Conservation (phyloP, 805 yeast genomes). For the Spencermartinsiella europaea region DNA sequence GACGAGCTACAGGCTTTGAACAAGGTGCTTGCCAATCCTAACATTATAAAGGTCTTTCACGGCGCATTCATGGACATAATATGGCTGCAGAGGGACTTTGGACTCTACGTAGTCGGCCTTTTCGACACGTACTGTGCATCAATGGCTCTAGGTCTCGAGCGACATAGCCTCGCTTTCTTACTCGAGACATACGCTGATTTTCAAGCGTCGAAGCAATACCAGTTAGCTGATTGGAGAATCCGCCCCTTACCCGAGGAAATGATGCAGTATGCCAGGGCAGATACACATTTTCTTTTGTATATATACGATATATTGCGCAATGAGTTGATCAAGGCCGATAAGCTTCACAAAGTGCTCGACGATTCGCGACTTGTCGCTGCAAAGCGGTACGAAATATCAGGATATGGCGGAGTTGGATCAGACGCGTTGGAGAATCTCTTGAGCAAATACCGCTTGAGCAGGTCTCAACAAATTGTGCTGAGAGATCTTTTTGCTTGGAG, state of each 20-base stretch:
- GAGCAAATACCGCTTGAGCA: constrained; percentile 59
- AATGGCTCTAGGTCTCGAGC: constrained; percentile 69
- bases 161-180: constrained; percentile 76
- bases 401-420: constrained; percentile 40
- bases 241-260: constrained; percentile 76
- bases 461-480: constrained; percentile 49
- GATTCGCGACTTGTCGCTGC: constrained; percentile 76
- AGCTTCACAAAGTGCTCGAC: constrained; percentile 47
- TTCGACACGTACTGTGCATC: constrained; percentile 95
- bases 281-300: constrained; percentile 83
- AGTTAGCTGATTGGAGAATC: constrained; percentile 92
- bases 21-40: constrained; percentile 73
- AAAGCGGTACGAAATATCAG: constrained; percentile 75
- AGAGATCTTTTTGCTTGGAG: constrained; percentile 75
- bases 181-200: constrained; percentile 77
- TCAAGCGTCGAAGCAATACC: constrained; percentile 89
- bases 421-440: constrained; percentile 67
- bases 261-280: constrained; percentile 86
- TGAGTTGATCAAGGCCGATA: constrained; percentile 47
- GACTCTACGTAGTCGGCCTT: constrained; percentile 79
- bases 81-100: constrained; percentile 95
- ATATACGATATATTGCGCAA: constrained; percentile 73
- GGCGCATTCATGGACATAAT: constrained; percentile 96
- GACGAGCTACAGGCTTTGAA: constrained; percentile 66
- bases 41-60: constrained; percentile 80